Base-by-base conservation (phyloP, 2,329 filamentous ascomycete species). In the Arthroderma sp. region DNA sequence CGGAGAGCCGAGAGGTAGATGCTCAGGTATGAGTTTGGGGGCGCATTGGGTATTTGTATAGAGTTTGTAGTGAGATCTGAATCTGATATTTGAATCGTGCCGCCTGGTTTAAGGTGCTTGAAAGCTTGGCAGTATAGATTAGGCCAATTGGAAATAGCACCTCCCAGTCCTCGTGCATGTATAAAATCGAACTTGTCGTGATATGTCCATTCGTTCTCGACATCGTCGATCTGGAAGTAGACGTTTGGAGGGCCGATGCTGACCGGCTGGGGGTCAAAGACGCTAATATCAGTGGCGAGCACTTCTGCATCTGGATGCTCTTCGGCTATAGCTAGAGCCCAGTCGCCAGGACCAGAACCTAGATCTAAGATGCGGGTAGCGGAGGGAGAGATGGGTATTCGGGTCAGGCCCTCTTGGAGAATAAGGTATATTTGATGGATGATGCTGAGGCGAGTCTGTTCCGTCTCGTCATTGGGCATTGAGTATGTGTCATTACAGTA, bases 391-490 rank as follows among this genome's bases (percentile, higher is more conserved):
- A 66, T 45, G 22, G 58, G 53, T 4, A 55, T 53, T 29, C 58
- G 52, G 28, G 61, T 61, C 42, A 65, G 49, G 36, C 59, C 53
- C 40, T 65, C 52, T 30, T 65, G 51, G 36, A 66, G 42, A 22
- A 60, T 70, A 4, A 79, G 61, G 53, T 77, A 81, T 39, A 81
- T 73, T 55, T 81, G 77, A 51, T 83, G 77, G 34, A 76, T 65
- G 43, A 83, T 66, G 47, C 74, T 72, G 42, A 80, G 59, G 36
- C 79, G 74, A 38, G 76, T 75, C 58, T 81, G 77, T 55, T 83
- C 79, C 38, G 70, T 62, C 38, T 80, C 74, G 53, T 82, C 79
- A 57, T 80, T 81, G 9, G 79, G 79, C 70, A 81, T 78, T 57
- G 69, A 77, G 54, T 81, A 82, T 31, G 69, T 68, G 31, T 73